Base-by-base conservation (phyloP, 2,329 filamentous ascomycete genomes). In the Pestalotiopsis sp. region DNA sequence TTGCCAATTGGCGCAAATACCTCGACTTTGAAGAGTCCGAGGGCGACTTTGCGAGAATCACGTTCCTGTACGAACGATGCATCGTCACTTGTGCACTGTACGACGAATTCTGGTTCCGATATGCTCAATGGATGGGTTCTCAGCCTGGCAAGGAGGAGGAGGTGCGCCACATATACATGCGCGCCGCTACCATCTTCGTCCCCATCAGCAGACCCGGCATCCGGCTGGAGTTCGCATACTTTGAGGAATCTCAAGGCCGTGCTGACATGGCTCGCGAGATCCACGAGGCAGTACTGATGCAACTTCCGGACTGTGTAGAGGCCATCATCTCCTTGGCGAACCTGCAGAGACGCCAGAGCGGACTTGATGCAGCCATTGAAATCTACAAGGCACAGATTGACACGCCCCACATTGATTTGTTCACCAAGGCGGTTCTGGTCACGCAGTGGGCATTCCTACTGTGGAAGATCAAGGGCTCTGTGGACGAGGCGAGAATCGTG, bases 81-180 rank as follows among this genome's bases (percentile, higher is more conserved):
- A 82, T 99, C 66, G 93, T 97, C 45, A 95, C 94, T 0, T 97
- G 93, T 76, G 95, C 96, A 17, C 92, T 97, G 73, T 98, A 99
- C 78, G 95, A 98, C 64, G 95, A 98, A 78, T 97, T 98, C 80
- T 99, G 96, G 96, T 90, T 97, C 75, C 92, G 96, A n/a, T 99
- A 97, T 80, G 93, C 92, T 17, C 87, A 95, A 56, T 99, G 96
- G 96, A 97, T 98, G 93, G 86, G 88, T 69, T 90, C 90, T 0
- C 93, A 97, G 77, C 82, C 89, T 1, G 90, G 86, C 73, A 97
- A 97, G 79, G 90, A 94, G 60, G 93, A 98, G 78, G 95, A 98
- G 77, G 91, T 95, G 5, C 92, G 96, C 68, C 95, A 93, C 79
- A 96, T 98, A 72, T 98, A 97, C 78, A 90, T 95, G 78, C 90